Evolutionary conservation across 1,284 basidiomycete species (phyloP).

Genomic region (Fistulinella cinereoalba): DNA sequence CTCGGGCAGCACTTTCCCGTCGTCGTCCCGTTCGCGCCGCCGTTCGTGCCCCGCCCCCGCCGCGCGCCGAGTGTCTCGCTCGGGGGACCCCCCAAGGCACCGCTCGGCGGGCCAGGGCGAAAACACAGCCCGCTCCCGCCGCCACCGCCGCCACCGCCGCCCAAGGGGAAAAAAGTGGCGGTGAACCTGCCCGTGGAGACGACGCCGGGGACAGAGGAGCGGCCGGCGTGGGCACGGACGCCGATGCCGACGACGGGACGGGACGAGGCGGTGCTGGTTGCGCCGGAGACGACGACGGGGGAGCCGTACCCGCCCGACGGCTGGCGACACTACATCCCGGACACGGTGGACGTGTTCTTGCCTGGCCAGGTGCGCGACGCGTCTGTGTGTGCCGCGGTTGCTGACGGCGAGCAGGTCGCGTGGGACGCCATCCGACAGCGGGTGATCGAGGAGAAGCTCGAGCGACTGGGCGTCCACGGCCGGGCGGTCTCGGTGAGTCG

Average conservation of each 20-base stretch:
- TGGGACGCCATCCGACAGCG: conserved; percentile 70
- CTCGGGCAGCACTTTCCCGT: conserved; percentile 58
- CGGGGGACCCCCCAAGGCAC: conserved; percentile 79
- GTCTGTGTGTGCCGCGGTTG: conserved; percentile 4
- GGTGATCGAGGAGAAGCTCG: conserved; percentile 74
- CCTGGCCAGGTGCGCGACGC: conserved; percentile 63
- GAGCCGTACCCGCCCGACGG: conserved; percentile 62
- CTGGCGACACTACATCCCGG: conserved; percentile 54
- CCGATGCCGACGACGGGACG: conserved; percentile 48
- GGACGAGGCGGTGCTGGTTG: conserved; percentile 36
- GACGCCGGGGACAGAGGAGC: conserved; percentile 41
- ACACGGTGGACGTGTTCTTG: conserved; percentile 72
- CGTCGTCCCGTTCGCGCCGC: conserved; percentile 45
- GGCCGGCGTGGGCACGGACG: conserved; percentile 56
- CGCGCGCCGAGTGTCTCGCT: conserved; percentile 63
- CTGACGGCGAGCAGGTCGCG: conserved; percentile 44
- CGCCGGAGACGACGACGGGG: conserved; percentile 51
- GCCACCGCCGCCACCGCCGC: conserved; percentile 26
- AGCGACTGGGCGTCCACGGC: conserved; percentile 73
- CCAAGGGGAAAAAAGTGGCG: conserved; percentile 62
- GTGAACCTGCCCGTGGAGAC: conserved; percentile 75
- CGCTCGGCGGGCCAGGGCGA: conserved; percentile 70
- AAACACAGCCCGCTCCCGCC: conserved; percentile 65
- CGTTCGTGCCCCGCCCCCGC: conserved; percentile 54
- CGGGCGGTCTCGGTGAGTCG: conserved; percentile 71